phyloP scores from a whole-genome alignment of 331 rosid genomes.

The Arachis monticola region DNA sequence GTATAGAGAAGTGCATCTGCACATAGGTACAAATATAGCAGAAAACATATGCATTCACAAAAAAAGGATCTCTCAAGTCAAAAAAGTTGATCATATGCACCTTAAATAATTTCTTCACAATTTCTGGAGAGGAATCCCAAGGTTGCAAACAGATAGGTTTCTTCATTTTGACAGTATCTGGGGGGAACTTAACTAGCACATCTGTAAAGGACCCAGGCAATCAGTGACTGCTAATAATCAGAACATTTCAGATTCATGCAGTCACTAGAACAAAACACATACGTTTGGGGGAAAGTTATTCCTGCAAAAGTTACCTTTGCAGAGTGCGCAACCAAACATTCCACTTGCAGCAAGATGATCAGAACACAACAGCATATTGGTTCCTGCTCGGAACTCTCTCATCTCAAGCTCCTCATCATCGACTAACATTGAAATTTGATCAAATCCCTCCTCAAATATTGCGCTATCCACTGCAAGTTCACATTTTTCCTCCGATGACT shows the following conservation, averaged over 20 bases:
- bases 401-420: conserved; percentile 95
- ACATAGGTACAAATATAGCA: conserved; percentile 5
- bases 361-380: conserved; percentile 50
- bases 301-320: conserved; percentile 70
- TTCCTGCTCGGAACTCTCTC: conserved; percentile 67
- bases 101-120: conserved; percentile 91
- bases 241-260: conserved; percentile 22
- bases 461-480: conserved; percentile 66
- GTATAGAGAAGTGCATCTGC: conserved; percentile 2
- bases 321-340: conserved; percentile 69
- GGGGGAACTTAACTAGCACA: conserved; percentile 81
- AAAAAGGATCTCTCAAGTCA: conserved; percentile 28
- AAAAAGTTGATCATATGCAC: conserved; percentile 47
- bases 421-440: conserved; percentile 61
- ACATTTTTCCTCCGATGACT: conserved; percentile 56
- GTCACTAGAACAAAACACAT: conserved; percentile 27
- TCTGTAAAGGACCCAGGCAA: conserved; percentile 55
- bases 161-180: conserved; percentile 87
- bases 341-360: conserved; percentile 64
- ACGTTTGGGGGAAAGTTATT: conserved; percentile 26
- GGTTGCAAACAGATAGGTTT: conserved; percentile 84
- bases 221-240: conserved; percentile 29
- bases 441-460: conserved; percentile 49
- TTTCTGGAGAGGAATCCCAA: conserved; percentile 85
- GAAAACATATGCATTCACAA: conserved; percentile 11